Evolutionary conservation across 1,139 yeast genomes (phyloP).

Genomic region (Groenewaldozyma auringiensis): DNA sequence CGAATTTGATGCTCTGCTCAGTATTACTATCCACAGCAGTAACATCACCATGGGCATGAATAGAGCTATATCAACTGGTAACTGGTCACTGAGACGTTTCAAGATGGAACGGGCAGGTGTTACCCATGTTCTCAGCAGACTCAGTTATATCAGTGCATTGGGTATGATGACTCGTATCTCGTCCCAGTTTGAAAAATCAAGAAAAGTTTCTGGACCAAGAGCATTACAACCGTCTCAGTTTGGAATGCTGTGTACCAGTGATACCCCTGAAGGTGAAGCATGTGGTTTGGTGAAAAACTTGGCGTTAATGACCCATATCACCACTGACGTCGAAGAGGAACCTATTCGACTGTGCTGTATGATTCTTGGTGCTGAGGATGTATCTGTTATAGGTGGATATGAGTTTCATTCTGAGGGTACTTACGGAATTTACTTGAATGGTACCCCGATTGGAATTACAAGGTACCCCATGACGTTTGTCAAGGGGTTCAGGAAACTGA

Average conservation of each 20-base stretch:
- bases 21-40: conserved; percentile 83
- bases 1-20: conserved; percentile 87
- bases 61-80: conserved; percentile 96
- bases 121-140: conserved; percentile 86
- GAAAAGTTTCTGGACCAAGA: conserved; percentile 98
- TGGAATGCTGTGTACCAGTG: conserved; percentile 98
- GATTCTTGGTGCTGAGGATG: conserved; percentile 83
- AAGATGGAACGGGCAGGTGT: conserved; percentile 99
- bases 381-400: conserved; percentile 73
- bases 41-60: conserved; percentile 91
- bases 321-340: conserved; percentile 94
- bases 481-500: conserved; percentile 61
- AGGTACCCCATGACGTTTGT: conserved; percentile 81
- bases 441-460: conserved; percentile 88
- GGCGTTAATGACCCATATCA: conserved; percentile 97
- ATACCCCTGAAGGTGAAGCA: conserved; percentile 99
- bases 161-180: conserved; percentile 99
- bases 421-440: conserved; percentile 82
- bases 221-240: conserved; percentile 98
- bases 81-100: conserved; percentile 97
- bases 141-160: conserved; percentile 86
- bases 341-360: conserved; percentile 75
- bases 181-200: conserved; percentile 93
- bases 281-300: conserved; percentile 96
- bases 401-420: conserved; percentile 69